These are phyloP conservation scores for Citropsis articulata DNA, from an alignment of 345 rosid species.

Conservation along the genomic window DNA sequence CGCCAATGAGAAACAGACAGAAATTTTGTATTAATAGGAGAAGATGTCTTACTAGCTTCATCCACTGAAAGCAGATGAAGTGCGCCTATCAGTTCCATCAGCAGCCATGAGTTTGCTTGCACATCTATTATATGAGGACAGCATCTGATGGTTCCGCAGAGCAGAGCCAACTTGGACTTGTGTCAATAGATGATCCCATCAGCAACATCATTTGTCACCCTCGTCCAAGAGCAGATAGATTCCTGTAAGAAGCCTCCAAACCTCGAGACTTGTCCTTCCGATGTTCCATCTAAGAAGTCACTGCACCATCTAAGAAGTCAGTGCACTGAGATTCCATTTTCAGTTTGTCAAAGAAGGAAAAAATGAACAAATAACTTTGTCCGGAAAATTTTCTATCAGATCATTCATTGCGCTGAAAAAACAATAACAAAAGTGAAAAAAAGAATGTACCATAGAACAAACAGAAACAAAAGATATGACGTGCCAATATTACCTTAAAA, in stretches of 20 bases:
- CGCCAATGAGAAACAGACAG: conserved; percentile 14
- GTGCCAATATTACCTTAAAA: conserved; percentile 48
- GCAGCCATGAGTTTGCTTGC: too few species aligned
- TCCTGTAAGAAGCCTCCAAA: conserved; percentile 30
- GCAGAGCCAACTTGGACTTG: conserved; percentile 42
- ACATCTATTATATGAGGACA: conserved; percentile 43
- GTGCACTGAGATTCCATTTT: conserved; percentile 34
- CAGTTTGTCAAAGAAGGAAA: conserved; percentile 54
- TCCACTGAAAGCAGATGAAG: conserved; percentile 42
- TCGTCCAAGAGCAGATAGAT: conserved; percentile 19
- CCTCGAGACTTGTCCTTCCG: background rate
- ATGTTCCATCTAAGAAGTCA: background rate
- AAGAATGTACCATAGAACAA: background rate
- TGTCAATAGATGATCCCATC: conserved; percentile 28
- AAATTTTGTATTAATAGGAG: too few species aligned
- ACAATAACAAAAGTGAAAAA: conserved; percentile 25
- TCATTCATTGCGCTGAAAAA: conserved; percentile 66
- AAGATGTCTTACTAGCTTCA: background rate
- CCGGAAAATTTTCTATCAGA: conserved; percentile 50
- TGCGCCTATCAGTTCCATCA: background rate
- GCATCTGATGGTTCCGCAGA: conserved; percentile 72
- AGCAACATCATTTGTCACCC: conserved; percentile 29
- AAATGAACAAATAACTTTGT: conserved; percentile 59
- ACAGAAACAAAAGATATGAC: conserved; percentile 2
- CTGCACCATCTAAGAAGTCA: background rate